These are phyloP conservation scores for Endothia cerciana DNA, from an alignment of 2,329 filamentous ascomycete species.

Conservation along the genomic window DNA sequence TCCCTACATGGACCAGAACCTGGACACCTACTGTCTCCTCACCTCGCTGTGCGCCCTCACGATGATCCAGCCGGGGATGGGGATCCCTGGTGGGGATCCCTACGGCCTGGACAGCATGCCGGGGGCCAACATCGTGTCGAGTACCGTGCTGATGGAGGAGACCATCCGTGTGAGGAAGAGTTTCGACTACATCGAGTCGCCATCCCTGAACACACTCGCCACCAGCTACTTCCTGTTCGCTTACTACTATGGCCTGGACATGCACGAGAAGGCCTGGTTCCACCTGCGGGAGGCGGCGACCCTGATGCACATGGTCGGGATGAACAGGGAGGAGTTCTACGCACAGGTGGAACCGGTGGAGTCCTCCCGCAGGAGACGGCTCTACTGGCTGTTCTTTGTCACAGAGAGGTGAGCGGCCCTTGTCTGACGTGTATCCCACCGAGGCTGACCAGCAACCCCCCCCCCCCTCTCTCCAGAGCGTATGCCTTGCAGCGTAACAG, in stretches of 20 bases:
- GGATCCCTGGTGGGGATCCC: constrained; percentile 59
- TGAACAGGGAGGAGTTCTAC: constrained; percentile 68
- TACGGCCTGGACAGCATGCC: constrained; percentile 60
- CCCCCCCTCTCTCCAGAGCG: constrained; percentile 49
- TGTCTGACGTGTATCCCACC: background rate
- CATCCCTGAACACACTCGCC: constrained; percentile 62
- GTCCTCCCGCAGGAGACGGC: constrained; percentile 63
- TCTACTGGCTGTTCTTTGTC: constrained; percentile 75
- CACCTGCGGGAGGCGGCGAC: constrained; percentile 78
- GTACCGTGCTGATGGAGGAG: constrained; percentile 70
- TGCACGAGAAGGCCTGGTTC: constrained; percentile 79
- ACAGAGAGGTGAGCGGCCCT: constrained; percentile 64
- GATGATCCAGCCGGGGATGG: constrained; percentile 71
- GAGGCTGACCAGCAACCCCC: constrained; percentile 34
- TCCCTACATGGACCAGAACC: constrained; percentile 63
- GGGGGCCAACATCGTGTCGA: constrained; percentile 64
- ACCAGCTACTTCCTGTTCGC: constrained; percentile 83
- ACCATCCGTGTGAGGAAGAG: constrained; percentile 66
- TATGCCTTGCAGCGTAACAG: constrained; percentile 73
- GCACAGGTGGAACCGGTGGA: constrained; percentile 61
- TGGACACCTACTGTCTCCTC: constrained; percentile 67
- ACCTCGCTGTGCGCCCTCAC: constrained; percentile 69
- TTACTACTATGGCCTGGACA: constrained; percentile 71
- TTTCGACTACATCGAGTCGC: constrained; percentile 61
- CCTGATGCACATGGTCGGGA: constrained; percentile 62